phyloP scores from a whole-genome alignment of 73 alveolate genomes.

The Tetrahymena thermophila region DNA sequence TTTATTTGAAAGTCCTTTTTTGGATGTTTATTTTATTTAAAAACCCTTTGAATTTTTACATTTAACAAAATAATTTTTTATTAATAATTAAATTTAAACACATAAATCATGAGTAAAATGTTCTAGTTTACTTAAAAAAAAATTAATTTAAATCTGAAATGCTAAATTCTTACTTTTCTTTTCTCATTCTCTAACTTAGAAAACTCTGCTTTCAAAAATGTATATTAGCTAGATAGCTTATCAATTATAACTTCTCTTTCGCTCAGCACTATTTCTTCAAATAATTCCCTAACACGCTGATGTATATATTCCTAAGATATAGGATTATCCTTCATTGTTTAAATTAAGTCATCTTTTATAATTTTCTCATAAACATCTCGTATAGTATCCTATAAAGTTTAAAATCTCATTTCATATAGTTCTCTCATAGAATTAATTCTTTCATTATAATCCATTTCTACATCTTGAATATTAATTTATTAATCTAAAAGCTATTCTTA shows the following conservation, averaged over 20 bases:
- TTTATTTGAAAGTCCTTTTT: too few relatives aligned
- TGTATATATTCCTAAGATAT: constrained; percentile 30
- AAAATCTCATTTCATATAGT: constrained; percentile 37
- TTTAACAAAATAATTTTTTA: too few relatives aligned
- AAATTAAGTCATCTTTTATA: constrained; percentile 29
- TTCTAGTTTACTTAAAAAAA: too few relatives aligned
- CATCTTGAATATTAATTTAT: background rate
- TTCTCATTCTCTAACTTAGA: constrained; percentile 25
- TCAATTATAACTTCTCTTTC: constrained; percentile 43
- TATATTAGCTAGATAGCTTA: constrained; percentile 20
- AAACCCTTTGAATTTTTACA: too few relatives aligned
- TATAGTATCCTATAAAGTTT: constrained; percentile 35
- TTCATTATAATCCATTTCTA: constrained; percentile 36
- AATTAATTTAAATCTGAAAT: too few relatives aligned
- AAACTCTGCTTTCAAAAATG: constrained; percentile 34
- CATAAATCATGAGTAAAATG: too few relatives aligned
- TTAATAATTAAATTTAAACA: too few relatives aligned
- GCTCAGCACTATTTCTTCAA: constrained; percentile 36
- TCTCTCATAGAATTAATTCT: constrained; percentile 36
- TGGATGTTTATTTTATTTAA: too few relatives aligned
- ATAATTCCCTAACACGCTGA: constrained; percentile 26
- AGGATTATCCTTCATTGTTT: constrained; percentile 31
- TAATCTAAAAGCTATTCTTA: background rate
- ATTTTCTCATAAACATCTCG: constrained; percentile 31
- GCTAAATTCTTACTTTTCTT: constrained; percentile 8